A percentile compares a stretch with the other conserved stretches of the same genome.
Conservation (phyloP, 495 filamentous ascomycete species). For the Penicillium salamii region DNA sequence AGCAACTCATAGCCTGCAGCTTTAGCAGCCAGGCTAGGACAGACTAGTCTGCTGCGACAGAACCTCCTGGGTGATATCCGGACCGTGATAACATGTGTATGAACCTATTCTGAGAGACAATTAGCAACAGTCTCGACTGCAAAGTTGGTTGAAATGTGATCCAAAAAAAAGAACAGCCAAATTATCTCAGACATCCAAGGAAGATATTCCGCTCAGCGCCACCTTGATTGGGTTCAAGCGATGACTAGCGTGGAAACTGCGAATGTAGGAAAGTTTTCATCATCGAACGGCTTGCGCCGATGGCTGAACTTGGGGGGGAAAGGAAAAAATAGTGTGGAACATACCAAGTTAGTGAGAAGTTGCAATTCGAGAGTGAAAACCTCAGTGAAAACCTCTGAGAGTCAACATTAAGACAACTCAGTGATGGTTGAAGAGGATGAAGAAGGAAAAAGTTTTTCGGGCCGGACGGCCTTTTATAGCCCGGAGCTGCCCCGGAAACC, state of each 20-base stretch:
- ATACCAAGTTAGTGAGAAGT: slow-evolving; percentile 23
- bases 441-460: slow-evolving; percentile 29
- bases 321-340: slow-evolving; percentile 10
- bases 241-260: slow-evolving; percentile 55
- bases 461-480: slow-evolving; percentile 34
- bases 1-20: not conserved
- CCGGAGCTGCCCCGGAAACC: slow-evolving; percentile 37
- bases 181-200: slow-evolving; percentile 52
- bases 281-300: slow-evolving; percentile 33
- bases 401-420: slow-evolving; percentile 12
- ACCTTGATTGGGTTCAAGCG: slow-evolving; percentile 48
- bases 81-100: no score
- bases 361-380: not conserved
- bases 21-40: no score
- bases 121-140: slow-evolving; percentile 19
- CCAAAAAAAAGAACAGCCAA: slow-evolving; percentile 23
- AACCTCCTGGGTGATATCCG: not conserved
- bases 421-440: slow-evolving; percentile 17
- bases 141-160: slow-evolving; percentile 6
- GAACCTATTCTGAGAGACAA: slow-evolving; percentile 17
- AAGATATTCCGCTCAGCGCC: slow-evolving; percentile 47
- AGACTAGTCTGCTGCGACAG: no score
- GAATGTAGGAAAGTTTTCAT: slow-evolving; percentile 54
- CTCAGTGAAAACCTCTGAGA: slow-evolving; percentile 2
- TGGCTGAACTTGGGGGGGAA: slow-evolving; percentile 11